Base-by-base conservation (phyloP, 1,139 yeast genomes). In the Schwanniomyces etchellsii region DNA sequence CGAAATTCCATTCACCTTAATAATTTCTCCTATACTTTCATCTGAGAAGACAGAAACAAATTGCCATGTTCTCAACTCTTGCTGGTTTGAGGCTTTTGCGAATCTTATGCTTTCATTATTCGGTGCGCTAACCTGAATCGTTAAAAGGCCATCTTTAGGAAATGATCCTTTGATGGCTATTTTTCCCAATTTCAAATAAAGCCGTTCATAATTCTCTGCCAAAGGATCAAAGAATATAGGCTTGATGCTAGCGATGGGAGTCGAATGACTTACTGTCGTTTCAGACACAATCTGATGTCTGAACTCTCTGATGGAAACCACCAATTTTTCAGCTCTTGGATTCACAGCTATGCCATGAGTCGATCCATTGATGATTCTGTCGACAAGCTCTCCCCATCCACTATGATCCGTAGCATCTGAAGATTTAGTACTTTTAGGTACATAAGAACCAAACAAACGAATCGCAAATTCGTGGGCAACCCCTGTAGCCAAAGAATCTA, bases 331-430 rank as follows among this genome's bases (percentile, higher is more conserved):
- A 5, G 94, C 91, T 52, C 93, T 70, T 20, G 93, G 91, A 40
- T 84, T 84, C 21, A 82, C 72, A 4, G 91, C 88, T 33, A 86
- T 78, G 43, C 95, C 95, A 35, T 73, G 74, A 37, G 73, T 74
- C 1, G 93, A 74, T 20, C 95, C 94, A 16, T 76, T 55, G 41
- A 86, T 80, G 41, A 86, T 81, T 48, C 94, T 66, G 45, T 85
- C 89, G 20, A 82, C 75, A 31, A 83, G 60, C 42, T 81, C 93
- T 57, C 96, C 96, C 96, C 96, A 86, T 31, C 96, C 96, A 38
- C 77, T 71, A 52, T 81, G 81, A 18, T 48, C 56, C 14, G 39
- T 43, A n/a, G 50, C 57, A 26, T 50, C 54, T 15, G 31, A 22
- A 6, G 15, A 9, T 10, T 40, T 42, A 37, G 52, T 57, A 47